Conservation (phyloP, 495 filamentous ascomycete genomes). For the Hyaloscypha variabilis region DNA sequence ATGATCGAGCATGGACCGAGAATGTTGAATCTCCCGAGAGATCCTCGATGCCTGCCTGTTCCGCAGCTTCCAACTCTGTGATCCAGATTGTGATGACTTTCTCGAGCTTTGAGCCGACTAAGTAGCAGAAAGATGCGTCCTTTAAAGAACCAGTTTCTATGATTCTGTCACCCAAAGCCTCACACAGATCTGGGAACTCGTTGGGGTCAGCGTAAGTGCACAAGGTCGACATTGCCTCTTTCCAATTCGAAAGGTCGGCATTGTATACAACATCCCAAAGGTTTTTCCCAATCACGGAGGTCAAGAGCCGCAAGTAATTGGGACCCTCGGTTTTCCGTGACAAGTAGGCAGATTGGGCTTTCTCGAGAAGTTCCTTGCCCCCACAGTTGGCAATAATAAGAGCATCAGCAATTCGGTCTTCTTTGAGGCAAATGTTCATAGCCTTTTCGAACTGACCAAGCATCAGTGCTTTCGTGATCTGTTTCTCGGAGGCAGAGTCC, state of each 20-base stretch:
- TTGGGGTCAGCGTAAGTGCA: conserved; percentile 91
- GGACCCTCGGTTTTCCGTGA: conserved; percentile 77
- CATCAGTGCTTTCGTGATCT: conserved; percentile 84
- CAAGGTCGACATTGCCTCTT: conserved; percentile 91
- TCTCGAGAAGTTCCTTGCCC: conserved; percentile 89
- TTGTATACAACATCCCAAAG: conserved; percentile 98
- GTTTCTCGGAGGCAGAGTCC: conserved; percentile 74
- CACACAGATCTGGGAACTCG: conserved; percentile 95
- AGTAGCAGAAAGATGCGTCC: conserved; percentile 93
- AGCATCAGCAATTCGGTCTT: conserved; percentile 89
- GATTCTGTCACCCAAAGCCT: conserved; percentile 90
- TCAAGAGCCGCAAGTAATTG: conserved; percentile 89
- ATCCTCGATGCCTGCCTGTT: conserved; percentile 71
- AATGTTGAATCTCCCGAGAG: conserved; percentile 75
- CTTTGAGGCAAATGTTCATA: conserved; percentile 82
- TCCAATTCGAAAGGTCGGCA: conserved; percentile 90
- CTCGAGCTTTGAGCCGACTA: conserved; percentile 94
- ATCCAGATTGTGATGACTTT: conserved; percentile 97
- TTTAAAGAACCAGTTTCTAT: conserved; percentile 75
- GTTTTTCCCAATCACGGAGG: conserved; percentile 93
- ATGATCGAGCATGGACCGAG: conserved; percentile 83
- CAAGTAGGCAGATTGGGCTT: conserved; percentile 91
- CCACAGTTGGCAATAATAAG: conserved; percentile 98
- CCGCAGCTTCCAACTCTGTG: conserved; percentile 79
- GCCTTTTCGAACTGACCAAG: conserved; percentile 91